phyloP scores from a whole-genome alignment of 371 early-diverging fungal genomes.

The Mortierella sp. region DNA sequence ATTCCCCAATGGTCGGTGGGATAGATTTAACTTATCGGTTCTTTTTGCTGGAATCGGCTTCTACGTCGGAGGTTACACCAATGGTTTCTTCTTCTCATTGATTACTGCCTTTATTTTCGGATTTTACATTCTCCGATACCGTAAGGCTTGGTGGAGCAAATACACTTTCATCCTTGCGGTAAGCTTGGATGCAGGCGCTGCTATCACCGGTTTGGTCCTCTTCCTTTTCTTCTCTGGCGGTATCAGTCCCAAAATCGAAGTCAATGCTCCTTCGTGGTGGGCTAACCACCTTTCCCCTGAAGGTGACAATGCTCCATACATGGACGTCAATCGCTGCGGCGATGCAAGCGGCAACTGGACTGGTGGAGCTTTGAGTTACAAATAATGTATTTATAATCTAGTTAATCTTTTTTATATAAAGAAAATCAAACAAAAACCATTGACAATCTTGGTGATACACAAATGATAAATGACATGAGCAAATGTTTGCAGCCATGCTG shows the following conservation, averaged over 20 bases:
- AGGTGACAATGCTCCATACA: conserved; percentile 22
- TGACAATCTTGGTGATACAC: too few relatives aligned
- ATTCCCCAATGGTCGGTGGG: conserved; percentile 30
- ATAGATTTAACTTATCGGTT: conserved; percentile 26
- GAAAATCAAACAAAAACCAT: too few relatives aligned
- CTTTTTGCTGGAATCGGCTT: conserved; percentile 22
- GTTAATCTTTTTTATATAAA: too few relatives aligned
- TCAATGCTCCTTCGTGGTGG: conserved; percentile 30
- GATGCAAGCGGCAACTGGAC: neutral
- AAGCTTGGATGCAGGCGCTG: conserved; percentile 76
- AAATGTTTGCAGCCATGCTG: too few relatives aligned
- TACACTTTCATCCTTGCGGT: conserved; percentile 79
- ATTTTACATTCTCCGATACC: conserved; percentile 68
- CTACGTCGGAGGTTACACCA: conserved; percentile 25
- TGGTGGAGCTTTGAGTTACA: conserved; percentile 5
- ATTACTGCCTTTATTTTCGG: conserved; percentile 71
- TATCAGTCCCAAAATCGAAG: conserved; percentile 43
- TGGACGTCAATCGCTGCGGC: neutral
- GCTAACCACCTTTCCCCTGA: conserved; percentile 21
- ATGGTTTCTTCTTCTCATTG: conserved; percentile 64
- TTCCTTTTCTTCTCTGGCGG: conserved; percentile 54
- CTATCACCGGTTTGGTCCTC: conserved; percentile 63
- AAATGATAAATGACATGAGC: too few relatives aligned
- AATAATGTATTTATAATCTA: too few relatives aligned
- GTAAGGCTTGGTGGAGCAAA: conserved; percentile 14